Conservation (phyloP, 495 filamentous ascomycete species). For the Penicillium turbatum region DNA sequence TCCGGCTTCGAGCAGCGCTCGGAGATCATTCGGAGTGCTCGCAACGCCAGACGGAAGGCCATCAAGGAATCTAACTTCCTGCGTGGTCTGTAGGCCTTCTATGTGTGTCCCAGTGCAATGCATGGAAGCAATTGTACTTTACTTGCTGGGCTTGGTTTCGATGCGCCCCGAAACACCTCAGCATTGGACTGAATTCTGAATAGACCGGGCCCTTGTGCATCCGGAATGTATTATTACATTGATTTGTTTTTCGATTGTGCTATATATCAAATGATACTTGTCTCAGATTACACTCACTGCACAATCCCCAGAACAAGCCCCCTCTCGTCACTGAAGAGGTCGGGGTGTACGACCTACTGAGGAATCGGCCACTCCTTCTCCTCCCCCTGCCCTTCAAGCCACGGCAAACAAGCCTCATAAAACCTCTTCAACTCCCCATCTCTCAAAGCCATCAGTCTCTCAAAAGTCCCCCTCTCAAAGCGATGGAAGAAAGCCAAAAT, state of each 20-base stretch:
- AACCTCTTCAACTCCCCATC: conserved; percentile 22
- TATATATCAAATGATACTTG: conserved; percentile 27
- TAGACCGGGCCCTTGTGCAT: conserved; percentile 2
- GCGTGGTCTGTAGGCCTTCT: conserved; percentile 61
- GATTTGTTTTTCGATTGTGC: conserved; percentile 26
- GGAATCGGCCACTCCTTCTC: conserved; percentile 32
- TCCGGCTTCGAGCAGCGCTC: conserved; percentile 38
- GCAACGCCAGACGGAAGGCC: conserved; percentile 65
- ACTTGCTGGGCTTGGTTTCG: conserved; percentile 2
- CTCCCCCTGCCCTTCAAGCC: conserved; percentile 31
- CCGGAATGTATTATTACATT: conserved; percentile 31
- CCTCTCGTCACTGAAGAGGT: neutral
- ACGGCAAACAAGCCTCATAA: conserved; percentile 29
- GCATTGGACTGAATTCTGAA: conserved; percentile 12
- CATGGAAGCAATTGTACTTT: conserved; percentile 12
- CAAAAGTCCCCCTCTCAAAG: conserved; percentile 18
- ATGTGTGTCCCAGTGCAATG: conserved; percentile 9
- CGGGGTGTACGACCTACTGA: neutral
- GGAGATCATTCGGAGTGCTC: conserved; percentile 53
- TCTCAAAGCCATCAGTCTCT: conserved; percentile 17
- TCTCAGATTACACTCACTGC: neutral
- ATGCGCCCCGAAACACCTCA: neutral
- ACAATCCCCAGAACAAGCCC: conserved; percentile 3
- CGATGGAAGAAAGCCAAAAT: conserved; percentile 23
- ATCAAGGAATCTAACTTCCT: conserved; percentile 96